Base-by-base conservation (phyloP, 2,329 filamentous ascomycete species). In the Fusarium denticulatum region DNA sequence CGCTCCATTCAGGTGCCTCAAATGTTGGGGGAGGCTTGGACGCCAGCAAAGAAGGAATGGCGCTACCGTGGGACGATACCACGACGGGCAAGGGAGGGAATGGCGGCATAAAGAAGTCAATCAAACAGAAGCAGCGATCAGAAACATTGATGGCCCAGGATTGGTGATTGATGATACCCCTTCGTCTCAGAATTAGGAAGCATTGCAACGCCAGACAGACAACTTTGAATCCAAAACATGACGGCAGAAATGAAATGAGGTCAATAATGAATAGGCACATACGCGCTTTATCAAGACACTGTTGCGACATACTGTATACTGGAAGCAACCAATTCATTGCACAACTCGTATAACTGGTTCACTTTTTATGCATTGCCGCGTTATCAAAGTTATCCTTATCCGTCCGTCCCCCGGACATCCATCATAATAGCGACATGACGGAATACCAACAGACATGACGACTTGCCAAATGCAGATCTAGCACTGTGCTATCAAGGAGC, bases 61-160 rank as follows among this genome's bases (percentile, higher is more conserved):
- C 76, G 76, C 72, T 78, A 77, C 71, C 32, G 65, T 77, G 76
- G 73, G 64, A 66, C 74, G 76, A 77, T 78, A 63, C 72, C 67
- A 69, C 63, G 69, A 72, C 61, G 53, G 65, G 59, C 61, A 70
- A 74, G 64, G 64, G 66, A 68, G 66, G 36, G 46, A 39, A 61
- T 63, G 64, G 71, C 43, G 57, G 72, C 69, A 77, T 77, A 60
- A 76, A 67, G 57, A 71, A 65, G 52, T 72, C 59, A 66, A 69
- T 71, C 62, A 71, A 71, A 68, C 62, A 71, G 67, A 64, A 49
- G 69, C 68, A 72, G 63, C 46, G 55, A 68, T 56, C 52, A 75
- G 63, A 72, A 74, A 75, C 69, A 72, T 69, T 65, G 56, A 49
- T 36, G 64, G 39, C 60, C 64, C 40, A 42, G 70, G 68, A 66